A percentile compares a stretch with the other conserved stretches of the same genome.
These are phyloP conservation scores for Phytophthora citrophthora DNA, from an alignment of 352 stramenopile genomes.

Conservation along the genomic window DNA sequence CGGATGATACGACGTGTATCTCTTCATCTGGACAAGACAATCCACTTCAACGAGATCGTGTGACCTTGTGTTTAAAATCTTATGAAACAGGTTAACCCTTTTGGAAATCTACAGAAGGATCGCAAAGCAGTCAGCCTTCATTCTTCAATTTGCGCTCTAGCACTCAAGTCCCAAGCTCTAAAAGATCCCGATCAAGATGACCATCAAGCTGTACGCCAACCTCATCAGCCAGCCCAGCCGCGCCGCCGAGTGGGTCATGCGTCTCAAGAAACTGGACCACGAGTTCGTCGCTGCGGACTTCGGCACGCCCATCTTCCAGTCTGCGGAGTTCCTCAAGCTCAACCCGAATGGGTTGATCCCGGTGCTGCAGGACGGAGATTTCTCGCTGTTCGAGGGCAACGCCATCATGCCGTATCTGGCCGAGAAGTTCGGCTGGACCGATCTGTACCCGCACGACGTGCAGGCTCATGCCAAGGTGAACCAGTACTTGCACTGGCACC, in stretches of 20 bases:
- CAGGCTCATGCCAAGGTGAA: slow-evolving; percentile 68
- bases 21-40: neutral
- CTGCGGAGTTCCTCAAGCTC: slow-evolving; percentile 40
- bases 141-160: slow-evolving; percentile 19
- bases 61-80: too few relatives aligned
- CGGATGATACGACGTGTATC: too few relatives aligned
- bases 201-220: slow-evolving; percentile 54
- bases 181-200: slow-evolving; percentile 18
- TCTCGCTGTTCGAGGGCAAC: slow-evolving; percentile 51
- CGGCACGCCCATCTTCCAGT: slow-evolving; percentile 38
- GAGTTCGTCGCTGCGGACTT: slow-evolving; percentile 43
- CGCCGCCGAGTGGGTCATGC: slow-evolving; percentile 45
- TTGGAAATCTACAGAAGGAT: slow-evolving; percentile 8
- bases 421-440: slow-evolving; percentile 54
- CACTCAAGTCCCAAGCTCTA: slow-evolving; percentile 5
- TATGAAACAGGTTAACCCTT: neutral
- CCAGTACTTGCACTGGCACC: slow-evolving; percentile 80
- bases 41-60: slow-evolving; percentile 6
- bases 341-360: slow-evolving; percentile 52
- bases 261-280: slow-evolving; percentile 46
- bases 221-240: slow-evolving; percentile 47
- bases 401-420: slow-evolving; percentile 66
- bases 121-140: slow-evolving; percentile 7
- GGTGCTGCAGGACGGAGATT: slow-evolving; percentile 48
- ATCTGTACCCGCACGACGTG: slow-evolving; percentile 60